Evolutionary conservation across 805 yeast species (phyloP).

Genomic region (Candida lessepsii): DNA sequence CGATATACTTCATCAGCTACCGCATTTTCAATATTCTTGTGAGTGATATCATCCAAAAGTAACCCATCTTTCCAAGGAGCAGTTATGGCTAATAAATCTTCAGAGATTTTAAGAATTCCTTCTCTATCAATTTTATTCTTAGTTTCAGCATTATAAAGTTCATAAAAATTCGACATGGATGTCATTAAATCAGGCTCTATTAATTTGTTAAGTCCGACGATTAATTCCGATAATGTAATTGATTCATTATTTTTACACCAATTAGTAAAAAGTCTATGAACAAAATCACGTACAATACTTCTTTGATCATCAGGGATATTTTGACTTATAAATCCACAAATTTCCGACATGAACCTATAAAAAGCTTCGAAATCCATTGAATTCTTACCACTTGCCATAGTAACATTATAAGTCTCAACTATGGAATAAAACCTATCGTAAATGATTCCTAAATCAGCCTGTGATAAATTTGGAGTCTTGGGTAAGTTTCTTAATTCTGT

Average conservation of each 20-base stretch:
- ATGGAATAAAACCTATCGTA: constrained; percentile 85
- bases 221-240: constrained; percentile 67
- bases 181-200: constrained; percentile 75
- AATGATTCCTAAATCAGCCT: constrained; percentile 61
- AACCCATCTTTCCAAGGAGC: constrained; percentile 80
- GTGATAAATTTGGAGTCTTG: constrained; percentile 58
- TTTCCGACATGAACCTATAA: constrained; percentile 68
- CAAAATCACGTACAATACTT: constrained; percentile 20
- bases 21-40: constrained; percentile 59
- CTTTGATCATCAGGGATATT: constrained; percentile 15
- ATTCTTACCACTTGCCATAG: constrained; percentile 50
- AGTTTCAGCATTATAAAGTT: constrained; percentile 60
- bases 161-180: constrained; percentile 74
- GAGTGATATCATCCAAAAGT: constrained; percentile 63
- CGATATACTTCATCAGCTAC: constrained; percentile 61
- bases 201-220: constrained; percentile 68
- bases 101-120: constrained; percentile 79
- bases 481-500: constrained; percentile 88
- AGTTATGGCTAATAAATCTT: constrained; percentile 79
- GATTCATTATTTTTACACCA: constrained; percentile 60
- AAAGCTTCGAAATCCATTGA: constrained; percentile 75
- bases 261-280: constrained; percentile 59
- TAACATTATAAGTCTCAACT: constrained; percentile 61
- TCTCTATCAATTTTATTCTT: constrained; percentile 70
- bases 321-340: constrained; percentile 69